Evolutionary conservation across 495 filamentous ascomycete genomes (phyloP).

Genomic region (Hypoxylon perforatum): DNA sequence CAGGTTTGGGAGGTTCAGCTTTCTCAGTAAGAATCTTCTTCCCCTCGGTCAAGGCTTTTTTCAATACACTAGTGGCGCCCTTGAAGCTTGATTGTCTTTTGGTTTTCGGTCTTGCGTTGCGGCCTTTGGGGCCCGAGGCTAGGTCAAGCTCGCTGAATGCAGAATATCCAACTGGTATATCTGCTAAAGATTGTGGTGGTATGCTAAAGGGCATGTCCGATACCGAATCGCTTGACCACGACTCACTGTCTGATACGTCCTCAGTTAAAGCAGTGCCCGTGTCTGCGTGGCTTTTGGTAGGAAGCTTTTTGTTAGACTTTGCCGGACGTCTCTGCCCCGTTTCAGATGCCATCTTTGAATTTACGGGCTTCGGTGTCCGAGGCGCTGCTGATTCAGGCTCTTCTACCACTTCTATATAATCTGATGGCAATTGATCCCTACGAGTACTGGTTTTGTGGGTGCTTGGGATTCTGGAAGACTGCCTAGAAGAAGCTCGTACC

Average conservation of each 20-base stretch:
- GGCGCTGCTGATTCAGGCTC: slow-evolving; percentile 46
- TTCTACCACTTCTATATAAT: slow-evolving; percentile 58
- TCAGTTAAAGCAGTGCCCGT: slow-evolving; percentile 31
- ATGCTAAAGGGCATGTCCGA: slow-evolving; percentile 53
- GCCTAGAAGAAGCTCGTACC: slow-evolving; percentile 46
- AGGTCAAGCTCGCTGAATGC: slow-evolving; percentile 69
- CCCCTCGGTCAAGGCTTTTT: slow-evolving; percentile 64
- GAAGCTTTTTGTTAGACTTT: slow-evolving; percentile 20
- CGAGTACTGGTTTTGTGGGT: slow-evolving; percentile 26
- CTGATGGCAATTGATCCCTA: slow-evolving; percentile 55
- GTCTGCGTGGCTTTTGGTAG: slow-evolving; percentile 34
- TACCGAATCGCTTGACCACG: slow-evolving; percentile 45
- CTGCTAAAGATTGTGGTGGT: slow-evolving; percentile 60
- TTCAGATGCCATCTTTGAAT: slow-evolving; percentile 39
- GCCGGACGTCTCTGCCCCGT: slow-evolving; percentile 23
- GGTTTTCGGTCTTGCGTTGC: slow-evolving; percentile 54
- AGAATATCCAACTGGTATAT: slow-evolving; percentile 66
- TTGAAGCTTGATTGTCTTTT: slow-evolving; percentile 60
- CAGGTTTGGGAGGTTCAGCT: slow-evolving; percentile 60
- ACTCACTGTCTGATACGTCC: slow-evolving; percentile 43
- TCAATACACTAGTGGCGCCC: slow-evolving; percentile 64
- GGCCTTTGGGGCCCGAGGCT: slow-evolving; percentile 56
- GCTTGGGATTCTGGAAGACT: slow-evolving; percentile 42
- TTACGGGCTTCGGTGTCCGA: slow-evolving; percentile 34
- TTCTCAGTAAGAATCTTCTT: slow-evolving; percentile 66